These are phyloP conservation scores for Yarrowia sp. DNA, from an alignment of 805 yeast species.

Conservation along the genomic window DNA sequence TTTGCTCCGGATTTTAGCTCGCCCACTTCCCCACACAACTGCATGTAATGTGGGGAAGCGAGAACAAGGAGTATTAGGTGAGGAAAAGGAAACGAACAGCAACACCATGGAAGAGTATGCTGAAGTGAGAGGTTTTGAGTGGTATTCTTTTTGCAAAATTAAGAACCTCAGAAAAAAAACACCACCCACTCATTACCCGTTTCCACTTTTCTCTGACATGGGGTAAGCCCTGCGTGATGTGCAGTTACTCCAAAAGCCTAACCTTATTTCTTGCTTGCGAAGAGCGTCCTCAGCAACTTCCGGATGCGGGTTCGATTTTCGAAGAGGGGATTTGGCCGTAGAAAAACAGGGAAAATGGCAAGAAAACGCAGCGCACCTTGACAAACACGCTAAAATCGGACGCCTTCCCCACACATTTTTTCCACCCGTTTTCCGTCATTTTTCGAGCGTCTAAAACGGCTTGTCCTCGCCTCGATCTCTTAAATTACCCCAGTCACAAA, in stretches of 20 bases:
- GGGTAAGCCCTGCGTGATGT: conserved; percentile 37
- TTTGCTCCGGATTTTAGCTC: conserved; percentile 24
- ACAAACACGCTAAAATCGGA: too few relatives aligned
- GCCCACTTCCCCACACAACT: conserved; percentile 37
- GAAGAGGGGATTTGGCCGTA: neutral
- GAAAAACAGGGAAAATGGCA: neutral
- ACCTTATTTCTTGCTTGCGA: conserved; percentile 8
- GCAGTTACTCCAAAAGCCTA: conserved; percentile 11
- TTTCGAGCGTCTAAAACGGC: neutral
- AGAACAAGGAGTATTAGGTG: neutral
- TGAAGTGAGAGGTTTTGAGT: too few relatives aligned
- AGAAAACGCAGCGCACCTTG: too few relatives aligned
- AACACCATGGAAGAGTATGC: too few relatives aligned
- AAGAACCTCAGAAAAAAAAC: too few relatives aligned
- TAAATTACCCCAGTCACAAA: neutral
- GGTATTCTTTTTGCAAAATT: too few relatives aligned
- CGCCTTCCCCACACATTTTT: neutral
- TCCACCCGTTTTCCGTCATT: neutral
- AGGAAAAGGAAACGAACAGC: too few relatives aligned
- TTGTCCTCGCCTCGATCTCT: neutral
- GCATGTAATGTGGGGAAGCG: conserved; percentile 37
- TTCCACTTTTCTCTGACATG: conserved; percentile 1
- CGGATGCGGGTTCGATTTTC: conserved; percentile 12
- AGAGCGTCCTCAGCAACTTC: conserved; percentile 19
- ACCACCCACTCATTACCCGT: too few relatives aligned